Conservation (phyloP, 768 basidiomycete species). For the Calocera cornea region DNA sequence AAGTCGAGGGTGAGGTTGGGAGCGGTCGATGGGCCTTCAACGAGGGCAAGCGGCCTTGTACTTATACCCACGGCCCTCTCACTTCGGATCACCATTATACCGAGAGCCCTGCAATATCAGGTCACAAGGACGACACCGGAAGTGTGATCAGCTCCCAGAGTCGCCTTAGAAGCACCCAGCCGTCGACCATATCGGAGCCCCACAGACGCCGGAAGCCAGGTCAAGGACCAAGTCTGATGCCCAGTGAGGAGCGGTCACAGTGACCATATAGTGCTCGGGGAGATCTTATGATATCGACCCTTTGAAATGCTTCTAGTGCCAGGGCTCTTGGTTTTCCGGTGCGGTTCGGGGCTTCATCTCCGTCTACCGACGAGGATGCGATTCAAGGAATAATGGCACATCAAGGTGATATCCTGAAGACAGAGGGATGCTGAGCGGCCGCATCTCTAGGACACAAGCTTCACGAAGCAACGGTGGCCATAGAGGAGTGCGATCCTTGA, state of each 20-base stretch:
- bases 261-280: too few relatives aligned
- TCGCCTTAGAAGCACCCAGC: neutral
- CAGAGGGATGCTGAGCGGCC: too few relatives aligned
- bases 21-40: neutral
- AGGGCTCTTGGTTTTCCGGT: neutral
- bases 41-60: neutral
- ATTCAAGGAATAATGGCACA: too few relatives aligned
- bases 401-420: too few relatives aligned
- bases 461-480: too few relatives aligned
- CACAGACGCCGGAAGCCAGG: neutral
- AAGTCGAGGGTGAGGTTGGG: neutral
- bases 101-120: neutral
- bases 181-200: neutral
- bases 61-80: neutral
- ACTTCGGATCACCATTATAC: neutral
- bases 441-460: too few relatives aligned
- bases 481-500: too few relatives aligned
- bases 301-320: neutral
- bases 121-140: neutral
- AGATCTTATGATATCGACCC: too few relatives aligned
- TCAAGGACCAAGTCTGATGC: neutral
- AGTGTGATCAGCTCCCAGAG: neutral
- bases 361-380: too few relatives aligned
- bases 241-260: neutral
- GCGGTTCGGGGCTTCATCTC: too few relatives aligned